Conservation (phyloP, 441 rosid genomes). For the Pelargonium fulgidum region DNA sequence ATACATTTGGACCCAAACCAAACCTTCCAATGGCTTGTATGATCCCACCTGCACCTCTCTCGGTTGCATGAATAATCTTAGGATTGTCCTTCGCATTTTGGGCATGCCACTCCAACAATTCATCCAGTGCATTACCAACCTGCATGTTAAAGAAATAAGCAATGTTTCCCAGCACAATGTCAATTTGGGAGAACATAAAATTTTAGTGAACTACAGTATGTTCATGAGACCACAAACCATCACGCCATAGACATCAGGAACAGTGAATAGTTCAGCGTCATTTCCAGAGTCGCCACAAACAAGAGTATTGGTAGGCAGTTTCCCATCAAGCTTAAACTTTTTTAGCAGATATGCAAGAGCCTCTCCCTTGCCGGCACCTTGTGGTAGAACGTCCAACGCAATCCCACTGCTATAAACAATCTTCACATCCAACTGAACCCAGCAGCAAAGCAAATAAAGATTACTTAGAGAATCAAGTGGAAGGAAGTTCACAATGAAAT, state of each 20-base stretch:
- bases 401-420: constrained; percentile 91
- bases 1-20: constrained; percentile 69
- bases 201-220: not conserved
- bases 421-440: constrained; percentile 74
- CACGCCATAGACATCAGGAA: constrained; percentile 75
- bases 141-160: constrained; percentile 19
- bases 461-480: not conserved
- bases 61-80: constrained; percentile 68
- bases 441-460: not conserved
- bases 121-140: constrained; percentile 95
- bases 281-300: constrained; percentile 93
- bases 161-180: not conserved
- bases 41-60: constrained; percentile 88
- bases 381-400: constrained; percentile 88
- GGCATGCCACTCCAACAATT: constrained; percentile 78
- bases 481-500: not conserved
- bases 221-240: constrained; percentile 40
- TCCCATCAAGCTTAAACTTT: constrained; percentile 64
- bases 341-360: constrained; percentile 76
- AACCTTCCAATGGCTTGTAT: constrained; percentile 85
- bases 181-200: not conserved
- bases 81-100: constrained; percentile 74
- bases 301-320: constrained; percentile 63
- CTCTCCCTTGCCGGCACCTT: constrained; percentile 99
- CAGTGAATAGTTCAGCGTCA: constrained; percentile 81